These are phyloP conservation scores for Mycena filopes DNA, from an alignment of 768 basidiomycete species.

Conservation along the genomic window DNA sequence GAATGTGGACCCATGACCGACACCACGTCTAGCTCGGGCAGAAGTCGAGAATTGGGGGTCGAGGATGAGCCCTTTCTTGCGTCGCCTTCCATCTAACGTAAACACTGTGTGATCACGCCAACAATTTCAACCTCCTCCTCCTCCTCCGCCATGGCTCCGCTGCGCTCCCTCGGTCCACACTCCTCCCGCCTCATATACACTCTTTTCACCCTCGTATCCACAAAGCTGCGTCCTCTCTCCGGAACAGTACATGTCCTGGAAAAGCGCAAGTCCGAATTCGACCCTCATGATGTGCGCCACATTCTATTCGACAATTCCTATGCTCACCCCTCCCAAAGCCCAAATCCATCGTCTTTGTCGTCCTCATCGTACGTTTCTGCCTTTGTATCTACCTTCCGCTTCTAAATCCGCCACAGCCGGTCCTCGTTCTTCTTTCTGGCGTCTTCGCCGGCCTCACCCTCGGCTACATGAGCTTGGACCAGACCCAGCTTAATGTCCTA, in stretches of 20 bases:
- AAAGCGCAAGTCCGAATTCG: slow-evolving; percentile 41
- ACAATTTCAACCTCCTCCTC: neutral
- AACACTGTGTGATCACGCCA: neutral
- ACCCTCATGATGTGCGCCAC: slow-evolving; percentile 37
- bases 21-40: neutral
- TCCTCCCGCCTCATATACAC: slow-evolving; percentile 58
- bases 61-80: no score
- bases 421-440: slow-evolving; percentile 86
- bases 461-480: slow-evolving; percentile 93
- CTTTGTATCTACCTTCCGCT: neutral
- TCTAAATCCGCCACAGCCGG: slow-evolving; percentile 49
- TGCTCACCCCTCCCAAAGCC: neutral
- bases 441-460: slow-evolving; percentile 92
- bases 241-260: slow-evolving; percentile 25
- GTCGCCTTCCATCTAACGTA: neutral
- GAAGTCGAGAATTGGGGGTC: neutral
- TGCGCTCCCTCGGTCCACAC: slow-evolving; percentile 30
- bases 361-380: slow-evolving; percentile 60
- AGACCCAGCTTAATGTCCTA: slow-evolving; percentile 89
- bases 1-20: neutral
- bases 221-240: slow-evolving; percentile 52
- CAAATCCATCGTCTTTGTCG: slow-evolving; percentile 48
- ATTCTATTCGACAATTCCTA: slow-evolving; percentile 29
- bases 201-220: slow-evolving; percentile 50
- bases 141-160: slow-evolving; percentile 19